Percentiles rank a stretch among this genome's conserved stretches.
Conservation (phyloP, 192 early-diverging fungal genomes). For the Entrophospora sp. region DNA sequence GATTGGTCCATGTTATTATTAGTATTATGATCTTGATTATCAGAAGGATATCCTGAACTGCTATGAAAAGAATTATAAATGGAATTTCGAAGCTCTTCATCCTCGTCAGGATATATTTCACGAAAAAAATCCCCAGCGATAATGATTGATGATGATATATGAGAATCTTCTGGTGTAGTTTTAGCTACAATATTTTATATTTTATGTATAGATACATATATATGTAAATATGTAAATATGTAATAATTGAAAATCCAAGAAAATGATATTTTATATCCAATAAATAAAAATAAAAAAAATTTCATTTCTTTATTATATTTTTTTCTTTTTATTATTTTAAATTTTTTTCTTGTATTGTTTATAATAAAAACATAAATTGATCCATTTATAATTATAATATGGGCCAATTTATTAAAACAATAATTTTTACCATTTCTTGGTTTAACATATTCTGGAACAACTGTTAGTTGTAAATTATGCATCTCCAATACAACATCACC, state of each 20-base stretch:
- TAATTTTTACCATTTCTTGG: no score
- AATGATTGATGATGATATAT: slow-evolving; percentile 69
- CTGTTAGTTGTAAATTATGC: slow-evolving; percentile 51
- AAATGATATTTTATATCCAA: no score
- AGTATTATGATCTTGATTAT: slow-evolving; percentile 28
- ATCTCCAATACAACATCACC: slow-evolving; percentile 66
- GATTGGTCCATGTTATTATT: slow-evolving; percentile 3
- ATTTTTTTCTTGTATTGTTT: no score
- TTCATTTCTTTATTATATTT: no score
- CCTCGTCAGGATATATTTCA: slow-evolving; percentile 50
- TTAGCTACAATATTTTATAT: no score
- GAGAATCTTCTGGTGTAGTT: slow-evolving; percentile 45
- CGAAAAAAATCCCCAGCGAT: slow-evolving; percentile 83
- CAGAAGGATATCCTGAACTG: slow-evolving; percentile 25
- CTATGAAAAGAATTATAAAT: slow-evolving; percentile 40
- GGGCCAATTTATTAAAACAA: no score
- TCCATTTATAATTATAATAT: no score
- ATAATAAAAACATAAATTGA: background rate
- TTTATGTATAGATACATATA: no score
- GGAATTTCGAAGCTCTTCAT: slow-evolving; percentile 46
- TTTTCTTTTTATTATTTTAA: no score
- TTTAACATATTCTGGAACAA: slow-evolving; percentile 30
- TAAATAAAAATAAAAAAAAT: no score
- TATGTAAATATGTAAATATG: no score
- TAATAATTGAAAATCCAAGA: no score